Evolutionary conservation across 2,329 filamentous ascomycete genomes (phyloP).

Genomic region (Thelonectria discophora): DNA sequence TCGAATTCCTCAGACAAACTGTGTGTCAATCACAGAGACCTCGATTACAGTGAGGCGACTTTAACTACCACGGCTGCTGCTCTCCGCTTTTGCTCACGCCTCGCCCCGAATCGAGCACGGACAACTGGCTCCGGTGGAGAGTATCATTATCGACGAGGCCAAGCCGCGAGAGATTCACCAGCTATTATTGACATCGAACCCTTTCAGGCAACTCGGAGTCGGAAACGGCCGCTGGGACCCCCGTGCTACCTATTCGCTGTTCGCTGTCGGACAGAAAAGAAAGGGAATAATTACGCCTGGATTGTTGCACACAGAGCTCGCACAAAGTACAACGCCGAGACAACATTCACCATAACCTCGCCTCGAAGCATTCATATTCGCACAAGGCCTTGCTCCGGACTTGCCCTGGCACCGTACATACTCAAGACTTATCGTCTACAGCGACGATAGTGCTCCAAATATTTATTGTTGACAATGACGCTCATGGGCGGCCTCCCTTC

Average conservation of each 20-base stretch:
- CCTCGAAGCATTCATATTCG: neutral
- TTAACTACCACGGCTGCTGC: conserved; percentile 8
- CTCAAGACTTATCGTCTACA: too few species aligned
- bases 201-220: conserved; percentile 10
- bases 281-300: conserved; percentile 1
- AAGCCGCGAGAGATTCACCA: conserved; percentile 4
- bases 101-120: conserved; percentile 15
- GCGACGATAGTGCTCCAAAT: too few species aligned
- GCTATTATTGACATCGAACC: conserved; percentile 10
- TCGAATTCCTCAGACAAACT: conserved; percentile 3
- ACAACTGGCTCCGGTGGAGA: conserved; percentile 22
- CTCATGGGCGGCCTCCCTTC: conserved; percentile 15
- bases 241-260: neutral
- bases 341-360: neutral
- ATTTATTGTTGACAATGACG: neutral
- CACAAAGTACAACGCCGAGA: neutral
- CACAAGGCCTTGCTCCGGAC: too few species aligned
- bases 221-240: conserved; percentile 9
- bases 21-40: conserved; percentile 8
- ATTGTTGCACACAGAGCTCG: conserved; percentile 8
- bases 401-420: too few species aligned
- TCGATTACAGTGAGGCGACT: conserved; percentile 15
- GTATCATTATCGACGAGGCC: neutral
- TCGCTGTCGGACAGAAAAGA: neutral
- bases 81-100: conserved; percentile 10